These are phyloP conservation scores for Zoysia pacifica DNA, from an alignment of 176 grass and related monocot species.

Conservation along the genomic window DNA sequence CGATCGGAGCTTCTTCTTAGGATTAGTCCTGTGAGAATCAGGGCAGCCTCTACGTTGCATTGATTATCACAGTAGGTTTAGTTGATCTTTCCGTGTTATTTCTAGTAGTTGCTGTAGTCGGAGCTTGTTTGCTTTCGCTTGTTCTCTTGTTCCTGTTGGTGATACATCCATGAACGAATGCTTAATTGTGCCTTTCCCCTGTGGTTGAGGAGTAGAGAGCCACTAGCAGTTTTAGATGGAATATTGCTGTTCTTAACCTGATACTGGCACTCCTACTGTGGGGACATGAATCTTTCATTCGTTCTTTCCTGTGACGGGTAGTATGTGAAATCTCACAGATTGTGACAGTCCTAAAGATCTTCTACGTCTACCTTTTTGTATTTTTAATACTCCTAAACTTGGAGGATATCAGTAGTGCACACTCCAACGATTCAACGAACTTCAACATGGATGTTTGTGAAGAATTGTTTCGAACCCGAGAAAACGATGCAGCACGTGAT, in stretches of 20 bases:
- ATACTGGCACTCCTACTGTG: slow-evolving; percentile 18
- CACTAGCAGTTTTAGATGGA: background rate
- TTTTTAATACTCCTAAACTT: background rate
- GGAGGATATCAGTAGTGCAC: background rate
- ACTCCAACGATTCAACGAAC: background rate
- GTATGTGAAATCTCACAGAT: slow-evolving; percentile 26
- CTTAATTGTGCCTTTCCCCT: slow-evolving; percentile 32
- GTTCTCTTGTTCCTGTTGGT: slow-evolving; percentile 17
- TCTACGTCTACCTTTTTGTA: background rate
- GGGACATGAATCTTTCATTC: slow-evolving; percentile 25
- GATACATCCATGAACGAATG: slow-evolving; percentile 44
- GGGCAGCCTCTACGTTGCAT: slow-evolving; percentile 40
- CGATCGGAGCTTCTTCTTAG: slow-evolving; percentile 37
- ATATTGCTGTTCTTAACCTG: slow-evolving; percentile 32
- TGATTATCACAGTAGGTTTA: slow-evolving; percentile 45
- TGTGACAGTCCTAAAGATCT: slow-evolving; percentile 27
- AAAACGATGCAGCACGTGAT: slow-evolving; percentile 53
- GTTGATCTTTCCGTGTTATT: slow-evolving; percentile 6
- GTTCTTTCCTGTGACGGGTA: slow-evolving; percentile 26
- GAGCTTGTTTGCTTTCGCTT: slow-evolving; percentile 49
- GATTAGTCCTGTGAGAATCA: slow-evolving; percentile 47
- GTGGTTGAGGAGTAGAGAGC: slow-evolving; percentile 31
- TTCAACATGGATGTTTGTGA: background rate
- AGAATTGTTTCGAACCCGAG: too few species aligned
- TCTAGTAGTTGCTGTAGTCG: slow-evolving; percentile 47